Base-by-base conservation (phyloP, 805 yeast genomes). In the Kluyveromyces aestuarii region DNA sequence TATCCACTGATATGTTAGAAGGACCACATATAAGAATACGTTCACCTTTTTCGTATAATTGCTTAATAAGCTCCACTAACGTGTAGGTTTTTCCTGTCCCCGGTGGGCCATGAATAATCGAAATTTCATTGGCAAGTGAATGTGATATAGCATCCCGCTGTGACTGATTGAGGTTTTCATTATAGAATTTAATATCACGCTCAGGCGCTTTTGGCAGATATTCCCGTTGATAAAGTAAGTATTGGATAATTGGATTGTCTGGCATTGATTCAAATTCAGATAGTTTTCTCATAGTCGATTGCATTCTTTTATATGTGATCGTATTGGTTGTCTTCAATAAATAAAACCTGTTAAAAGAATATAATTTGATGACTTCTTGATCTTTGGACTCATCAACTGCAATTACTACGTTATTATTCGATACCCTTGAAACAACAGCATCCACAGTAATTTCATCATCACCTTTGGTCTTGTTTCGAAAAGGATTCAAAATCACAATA, bases 1-100 rank as follows among this genome's bases (percentile, higher is more conserved):
- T 91, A 63, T 91, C 98, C 1, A 90, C 95, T 1, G 96, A 80
- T 14, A 89, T 82, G 62, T 91, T 91, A 0, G 97, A 89, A 0
- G 98, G 96, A 0, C 96, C 97, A 68, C 97, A 90, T 0, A 91
- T 90, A 27, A 91, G 69, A 0, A 91, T 81, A 41, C 89, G 64
- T 52, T 77, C 72, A 8, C 77, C 77, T 30, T 65, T 67, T 8
- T 69, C 70, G 1, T 80, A 72, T 45, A 88, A 69, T 60, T 90
- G 96, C 46, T 84, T 77, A 37, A 89, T 81, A 8, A 87, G 68
- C 58, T 91, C 97, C 9, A 90, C 80, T 6, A 91, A 57, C 0
- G 97, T 90, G 53, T 82, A 83, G 0, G 98, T 91, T 51, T 80
- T 79, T 3, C 91, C 91, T 0, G 90, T 82, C 0, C 90, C 90